These are phyloP conservation scores for Pseudogymnoascus sp. DNA, from an alignment of 2,329 filamentous ascomycete species.

Conservation along the genomic window DNA sequence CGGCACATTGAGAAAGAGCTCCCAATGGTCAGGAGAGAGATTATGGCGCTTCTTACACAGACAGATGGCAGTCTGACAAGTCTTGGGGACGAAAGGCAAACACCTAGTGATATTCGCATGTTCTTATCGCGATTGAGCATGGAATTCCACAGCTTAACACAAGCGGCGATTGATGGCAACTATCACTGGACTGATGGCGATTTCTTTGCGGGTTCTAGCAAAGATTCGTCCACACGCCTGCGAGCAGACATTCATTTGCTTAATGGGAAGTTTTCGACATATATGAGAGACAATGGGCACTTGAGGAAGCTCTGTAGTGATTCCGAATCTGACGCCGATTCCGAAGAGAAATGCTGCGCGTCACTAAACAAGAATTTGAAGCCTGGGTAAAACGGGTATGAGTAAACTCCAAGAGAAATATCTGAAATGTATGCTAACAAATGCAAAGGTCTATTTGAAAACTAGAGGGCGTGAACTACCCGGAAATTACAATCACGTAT, in stretches of 20 bases:
- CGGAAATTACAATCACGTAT: conserved; percentile 30
- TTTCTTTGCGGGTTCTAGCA: conserved; percentile 9
- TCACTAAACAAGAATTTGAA: neutral
- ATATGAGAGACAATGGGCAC: conserved; percentile 13
- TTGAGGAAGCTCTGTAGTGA: neutral
- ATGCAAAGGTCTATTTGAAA: conserved; percentile 14
- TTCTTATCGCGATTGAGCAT: conserved; percentile 22
- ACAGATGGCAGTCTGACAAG: conserved; percentile 11
- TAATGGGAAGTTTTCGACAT: conserved; percentile 20
- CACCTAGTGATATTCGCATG: conserved; percentile 16
- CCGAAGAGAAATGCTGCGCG: neutral
- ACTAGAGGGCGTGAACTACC: conserved; percentile 27
- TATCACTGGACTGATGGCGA: conserved; percentile 15
- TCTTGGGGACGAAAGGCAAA: conserved; percentile 18
- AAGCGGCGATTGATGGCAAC: conserved; percentile 22
- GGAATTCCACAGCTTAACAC: conserved; percentile 21
- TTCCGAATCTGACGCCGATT: neutral
- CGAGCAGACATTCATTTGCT: conserved; percentile 24
- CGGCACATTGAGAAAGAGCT: conserved; percentile 27
- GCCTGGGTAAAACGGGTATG: conserved; percentile 13
- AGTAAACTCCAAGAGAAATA: neutral
- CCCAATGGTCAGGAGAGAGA: conserved; percentile 23
- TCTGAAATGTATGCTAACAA: conserved; percentile 10
- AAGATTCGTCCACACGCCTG: conserved; percentile 18
- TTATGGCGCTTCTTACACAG: conserved; percentile 14